Percentiles rank a stretch among this genome's conserved stretches.
Conservation (phyloP, 345 rosid genomes). For the Acer saccharum region DNA sequence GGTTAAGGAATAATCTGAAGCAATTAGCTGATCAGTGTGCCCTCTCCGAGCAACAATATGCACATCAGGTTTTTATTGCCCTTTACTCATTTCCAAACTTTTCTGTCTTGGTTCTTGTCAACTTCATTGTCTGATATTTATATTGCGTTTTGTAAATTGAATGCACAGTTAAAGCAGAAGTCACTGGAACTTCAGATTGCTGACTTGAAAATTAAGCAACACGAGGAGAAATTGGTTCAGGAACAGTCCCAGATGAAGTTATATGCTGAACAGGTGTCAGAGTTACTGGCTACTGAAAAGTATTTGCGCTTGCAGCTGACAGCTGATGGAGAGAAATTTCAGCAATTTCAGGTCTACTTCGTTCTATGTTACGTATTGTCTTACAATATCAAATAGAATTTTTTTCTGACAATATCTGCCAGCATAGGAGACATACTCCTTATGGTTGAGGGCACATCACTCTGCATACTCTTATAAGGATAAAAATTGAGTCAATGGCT, state of each 20-base stretch:
- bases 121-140: conserved; percentile 8
- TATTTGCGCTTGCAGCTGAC: conserved; percentile 81
- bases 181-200: conserved; percentile 79
- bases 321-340: conserved; percentile 93
- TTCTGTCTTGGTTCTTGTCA: conserved; percentile 6
- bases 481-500: background rate
- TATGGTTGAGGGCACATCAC: background rate
- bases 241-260: conserved; percentile 91
- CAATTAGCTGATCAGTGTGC: conserved; percentile 84
- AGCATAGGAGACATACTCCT: background rate
- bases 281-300: conserved; percentile 83
- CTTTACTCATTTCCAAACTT: conserved; percentile 1
- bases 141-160: conserved; percentile 21
- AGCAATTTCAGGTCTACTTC: conserved; percentile 79
- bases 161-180: conserved; percentile 82
- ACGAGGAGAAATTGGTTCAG: conserved; percentile 79
- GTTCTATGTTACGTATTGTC: background rate
- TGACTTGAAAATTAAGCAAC: conserved; percentile 75
- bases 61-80: conserved; percentile 55
- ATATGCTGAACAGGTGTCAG: conserved; percentile 88
- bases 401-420: background rate
- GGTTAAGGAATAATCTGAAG: conserved; percentile 85
- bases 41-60: conserved; percentile 80
- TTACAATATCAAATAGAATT: background rate
- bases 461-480: background rate